A percentile compares a stretch with the other conserved stretches of the same genome.
phyloP scores from a whole-genome alignment of 805 yeast genomes.

The Cyberlindnera mrakii region DNA sequence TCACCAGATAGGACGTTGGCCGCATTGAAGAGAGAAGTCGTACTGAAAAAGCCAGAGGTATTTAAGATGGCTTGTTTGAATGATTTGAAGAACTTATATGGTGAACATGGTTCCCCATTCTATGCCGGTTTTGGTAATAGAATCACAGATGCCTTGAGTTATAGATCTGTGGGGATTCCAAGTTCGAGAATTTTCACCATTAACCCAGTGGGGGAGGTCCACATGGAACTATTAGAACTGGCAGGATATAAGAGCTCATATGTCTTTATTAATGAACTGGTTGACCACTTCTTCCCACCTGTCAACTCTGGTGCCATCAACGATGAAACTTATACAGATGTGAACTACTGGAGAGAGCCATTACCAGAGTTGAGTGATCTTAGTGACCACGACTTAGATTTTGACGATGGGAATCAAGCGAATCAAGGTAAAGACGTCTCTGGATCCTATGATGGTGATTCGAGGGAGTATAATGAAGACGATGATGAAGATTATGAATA shows the following conservation, averaged over 20 bases:
- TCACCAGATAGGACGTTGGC: constrained; percentile 97
- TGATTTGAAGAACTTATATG: constrained; percentile 73
- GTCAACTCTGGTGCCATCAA: constrained; percentile 30
- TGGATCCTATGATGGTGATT: constrained; percentile 14
- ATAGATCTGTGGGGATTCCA: constrained; percentile 90
- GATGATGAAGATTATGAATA: constrained; percentile 19
- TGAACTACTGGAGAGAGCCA: constrained; percentile 90
- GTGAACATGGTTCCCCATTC: constrained; percentile 64
- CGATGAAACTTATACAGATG: constrained; percentile 63
- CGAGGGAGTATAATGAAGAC: constrained; percentile 14
- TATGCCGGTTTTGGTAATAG: constrained; percentile 97
- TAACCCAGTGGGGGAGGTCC: constrained; percentile 94
- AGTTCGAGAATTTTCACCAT: constrained; percentile 92
- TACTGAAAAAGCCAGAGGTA: constrained; percentile 93
- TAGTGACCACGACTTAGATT: constrained; percentile 38
- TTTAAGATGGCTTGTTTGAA: constrained; percentile 95
- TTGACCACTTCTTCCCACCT: constrained; percentile 97
- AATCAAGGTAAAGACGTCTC: constrained; percentile 5
- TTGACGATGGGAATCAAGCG: constrained; percentile 6
- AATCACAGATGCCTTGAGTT: constrained; percentile 93
- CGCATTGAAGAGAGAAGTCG: constrained; percentile 86
- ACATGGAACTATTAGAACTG: constrained; percentile 89
- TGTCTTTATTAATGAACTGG: constrained; percentile 84
- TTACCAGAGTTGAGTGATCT: constrained; percentile 54
- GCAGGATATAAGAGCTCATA: constrained; percentile 90